A percentile compares a stretch with the other conserved stretches of the same genome.
Conservation (phyloP, 495 filamentous ascomycete species). For the Amphirosellinia nigrospora region DNA sequence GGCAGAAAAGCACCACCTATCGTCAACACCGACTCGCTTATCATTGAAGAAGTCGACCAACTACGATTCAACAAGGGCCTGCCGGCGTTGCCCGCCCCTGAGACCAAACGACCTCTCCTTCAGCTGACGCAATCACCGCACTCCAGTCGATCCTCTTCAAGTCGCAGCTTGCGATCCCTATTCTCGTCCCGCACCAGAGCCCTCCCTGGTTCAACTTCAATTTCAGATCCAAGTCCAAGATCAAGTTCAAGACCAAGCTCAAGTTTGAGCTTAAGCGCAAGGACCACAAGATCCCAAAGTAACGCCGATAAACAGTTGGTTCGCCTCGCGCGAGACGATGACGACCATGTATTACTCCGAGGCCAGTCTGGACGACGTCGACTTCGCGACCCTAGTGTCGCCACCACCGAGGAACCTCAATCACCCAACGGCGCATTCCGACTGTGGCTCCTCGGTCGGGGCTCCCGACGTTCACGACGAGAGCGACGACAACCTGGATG, state of each 20-base stretch:
- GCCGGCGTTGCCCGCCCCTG: constrained; percentile 37
- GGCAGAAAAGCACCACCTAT: constrained; percentile 23
- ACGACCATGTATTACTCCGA: constrained; percentile 36
- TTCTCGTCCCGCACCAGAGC: constrained; percentile 36
- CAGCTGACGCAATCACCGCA: constrained; percentile 26
- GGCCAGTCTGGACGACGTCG: constrained; percentile 40
- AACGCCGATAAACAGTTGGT: constrained; percentile 22
- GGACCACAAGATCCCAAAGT: constrained; percentile 3
- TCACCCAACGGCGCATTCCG: constrained; percentile 76
- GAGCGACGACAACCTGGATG: constrained; percentile 44
- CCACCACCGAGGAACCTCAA: constrained; percentile 50
- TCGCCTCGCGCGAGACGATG: constrained; percentile 28
- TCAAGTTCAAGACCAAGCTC: constrained; percentile 10
- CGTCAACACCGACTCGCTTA: constrained; percentile 18
- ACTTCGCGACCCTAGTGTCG: constrained; percentile 67
- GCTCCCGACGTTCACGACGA: constrained; percentile 61
- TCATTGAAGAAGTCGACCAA: constrained; percentile 29
- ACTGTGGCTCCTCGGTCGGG: constrained; percentile 65
- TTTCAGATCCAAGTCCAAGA: constrained; percentile 6
- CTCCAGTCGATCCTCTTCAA: constrained; percentile 24
- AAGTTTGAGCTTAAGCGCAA: constrained; percentile 3
- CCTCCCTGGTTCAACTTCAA: constrained; percentile 26
- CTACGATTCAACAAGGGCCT: constrained; percentile 28
- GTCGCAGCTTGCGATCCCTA: constrained; percentile 37
- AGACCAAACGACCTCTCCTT: constrained; percentile 43